A percentile compares a stretch with the other conserved stretches of the same genome.
phyloP scores from a whole-genome alignment of 108 stramenopile species.

The Cylindrotheca closterium region DNA sequence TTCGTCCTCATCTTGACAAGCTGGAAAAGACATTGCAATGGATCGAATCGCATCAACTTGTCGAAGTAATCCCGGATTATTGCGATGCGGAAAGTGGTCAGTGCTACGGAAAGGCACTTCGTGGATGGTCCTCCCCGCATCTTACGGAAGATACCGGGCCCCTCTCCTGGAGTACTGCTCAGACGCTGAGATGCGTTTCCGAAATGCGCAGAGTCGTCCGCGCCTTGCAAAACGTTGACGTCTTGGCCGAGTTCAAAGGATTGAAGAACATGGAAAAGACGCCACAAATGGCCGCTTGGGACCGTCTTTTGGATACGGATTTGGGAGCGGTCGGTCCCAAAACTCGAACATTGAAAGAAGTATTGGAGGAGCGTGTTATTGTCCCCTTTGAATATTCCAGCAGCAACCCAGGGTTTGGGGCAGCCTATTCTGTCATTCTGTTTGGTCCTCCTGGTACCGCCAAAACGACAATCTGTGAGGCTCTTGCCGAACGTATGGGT shows the following conservation, averaged over 20 bases:
- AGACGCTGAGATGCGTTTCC: slow-evolving; percentile 44
- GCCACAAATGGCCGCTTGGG: slow-evolving; percentile 40
- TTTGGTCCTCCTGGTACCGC: slow-evolving; percentile 77
- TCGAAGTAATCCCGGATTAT: slow-evolving; percentile 58
- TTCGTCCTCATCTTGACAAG: slow-evolving; percentile 48
- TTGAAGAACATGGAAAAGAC: slow-evolving; percentile 14
- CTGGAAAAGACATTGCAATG: slow-evolving; percentile 48
- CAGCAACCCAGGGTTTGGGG: slow-evolving; percentile 42
- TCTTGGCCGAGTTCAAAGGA: slow-evolving; percentile 61
- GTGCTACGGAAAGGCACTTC: slow-evolving; percentile 59
- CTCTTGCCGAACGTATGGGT: slow-evolving; percentile 61
- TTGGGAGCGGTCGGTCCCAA: slow-evolving; percentile 29
- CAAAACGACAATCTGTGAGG: slow-evolving; percentile 59
- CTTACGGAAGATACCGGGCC: slow-evolving; percentile 41
- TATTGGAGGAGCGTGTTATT: slow-evolving; percentile 60
- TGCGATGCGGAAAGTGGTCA: slow-evolving; percentile 53
- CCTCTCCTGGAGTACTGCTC: slow-evolving; percentile 75
- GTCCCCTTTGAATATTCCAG: slow-evolving; percentile 43
- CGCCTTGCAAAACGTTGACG: slow-evolving; percentile 55
- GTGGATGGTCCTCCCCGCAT: slow-evolving; percentile 69
- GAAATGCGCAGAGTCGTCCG: slow-evolving; percentile 41
- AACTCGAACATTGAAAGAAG: slow-evolving; percentile 53
- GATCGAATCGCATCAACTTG: slow-evolving; percentile 51
- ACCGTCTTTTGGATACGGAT: slow-evolving; percentile 60
- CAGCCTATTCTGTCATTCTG: slow-evolving; percentile 57